Conservation (phyloP, 225 moss, liverwort and hornwort species). For the Pleurozium schreberi region DNA sequence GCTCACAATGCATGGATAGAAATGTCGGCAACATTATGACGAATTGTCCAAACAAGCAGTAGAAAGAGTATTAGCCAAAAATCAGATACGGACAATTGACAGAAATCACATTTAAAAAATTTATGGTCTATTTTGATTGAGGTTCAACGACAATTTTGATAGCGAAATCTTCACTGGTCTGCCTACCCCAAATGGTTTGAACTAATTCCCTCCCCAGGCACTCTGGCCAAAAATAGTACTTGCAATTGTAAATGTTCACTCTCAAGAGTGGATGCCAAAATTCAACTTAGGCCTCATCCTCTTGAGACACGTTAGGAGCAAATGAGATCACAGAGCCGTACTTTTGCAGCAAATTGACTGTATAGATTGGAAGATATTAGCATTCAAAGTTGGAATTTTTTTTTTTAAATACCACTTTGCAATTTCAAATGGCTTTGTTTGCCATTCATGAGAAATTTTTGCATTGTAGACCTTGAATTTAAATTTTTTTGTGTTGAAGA, state of each 20-base stretch:
- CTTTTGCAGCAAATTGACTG: slow-evolving; percentile 43
- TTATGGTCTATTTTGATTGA: background rate
- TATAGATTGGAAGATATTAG: too few relatives aligned
- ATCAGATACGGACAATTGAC: background rate
- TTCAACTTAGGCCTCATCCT: background rate
- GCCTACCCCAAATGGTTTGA: background rate
- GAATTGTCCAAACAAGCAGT: background rate
- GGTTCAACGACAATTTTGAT: background rate
- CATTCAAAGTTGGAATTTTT: too few relatives aligned
- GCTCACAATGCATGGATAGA: background rate
- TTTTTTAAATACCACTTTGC: too few relatives aligned
- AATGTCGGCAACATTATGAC: background rate
- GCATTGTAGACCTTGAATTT: too few relatives aligned
- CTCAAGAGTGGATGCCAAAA: background rate
- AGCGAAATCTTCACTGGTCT: background rate
- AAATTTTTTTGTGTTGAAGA: too few relatives aligned
- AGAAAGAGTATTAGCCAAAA: background rate
- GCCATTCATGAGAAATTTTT: too few relatives aligned
- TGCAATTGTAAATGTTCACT: background rate
- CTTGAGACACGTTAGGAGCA: slow-evolving; percentile 1
- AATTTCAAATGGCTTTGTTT: too few relatives aligned
- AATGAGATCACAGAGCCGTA: slow-evolving; percentile 42
- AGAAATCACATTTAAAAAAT: background rate
- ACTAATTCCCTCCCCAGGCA: background rate
- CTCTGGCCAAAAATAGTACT: background rate